A percentile compares a stretch with the other conserved stretches of the same genome.
Evolutionary conservation across 805 yeast species (phyloP).

Genomic region (Zygoascus bituminiphila): DNA sequence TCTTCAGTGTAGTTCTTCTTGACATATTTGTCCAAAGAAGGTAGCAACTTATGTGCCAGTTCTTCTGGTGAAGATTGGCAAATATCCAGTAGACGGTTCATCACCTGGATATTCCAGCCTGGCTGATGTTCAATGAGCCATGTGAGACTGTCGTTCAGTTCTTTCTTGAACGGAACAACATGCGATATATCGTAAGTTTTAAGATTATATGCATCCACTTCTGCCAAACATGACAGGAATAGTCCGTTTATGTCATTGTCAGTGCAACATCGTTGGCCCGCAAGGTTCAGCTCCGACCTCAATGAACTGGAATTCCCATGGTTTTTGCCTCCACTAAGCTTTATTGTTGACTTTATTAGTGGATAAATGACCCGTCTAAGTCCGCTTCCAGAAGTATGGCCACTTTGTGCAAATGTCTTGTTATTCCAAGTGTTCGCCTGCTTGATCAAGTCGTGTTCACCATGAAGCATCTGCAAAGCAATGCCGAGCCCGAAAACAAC

Average conservation of each 20-base stretch:
- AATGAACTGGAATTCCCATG: neutral
- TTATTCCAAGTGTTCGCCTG: conserved; percentile 6
- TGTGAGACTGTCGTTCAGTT: neutral
- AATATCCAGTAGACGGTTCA: neutral
- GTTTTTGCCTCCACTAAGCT: neutral
- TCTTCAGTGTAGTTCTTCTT: neutral
- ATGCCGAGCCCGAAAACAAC: conserved; percentile 10
- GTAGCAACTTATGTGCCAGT: neutral
- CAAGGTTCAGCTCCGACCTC: neutral
- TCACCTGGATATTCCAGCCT: neutral
- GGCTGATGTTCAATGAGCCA: neutral
- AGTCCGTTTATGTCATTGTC: neutral
- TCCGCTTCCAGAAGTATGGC: neutral
- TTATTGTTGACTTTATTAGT: neutral
- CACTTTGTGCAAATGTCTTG: conserved; percentile 1
- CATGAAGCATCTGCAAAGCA: conserved; percentile 9
- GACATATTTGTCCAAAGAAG: neutral
- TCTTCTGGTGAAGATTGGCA: neutral
- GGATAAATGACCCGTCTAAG: neutral
- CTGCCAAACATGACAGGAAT: neutral
- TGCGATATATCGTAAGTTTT: neutral
- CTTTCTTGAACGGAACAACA: neutral
- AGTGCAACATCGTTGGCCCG: neutral
- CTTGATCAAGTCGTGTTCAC: conserved; percentile 3
- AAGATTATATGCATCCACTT: neutral